Evolutionary conservation across 495 filamentous ascomycete genomes (phyloP).

Genomic region (Aspergillus hancockii): DNA sequence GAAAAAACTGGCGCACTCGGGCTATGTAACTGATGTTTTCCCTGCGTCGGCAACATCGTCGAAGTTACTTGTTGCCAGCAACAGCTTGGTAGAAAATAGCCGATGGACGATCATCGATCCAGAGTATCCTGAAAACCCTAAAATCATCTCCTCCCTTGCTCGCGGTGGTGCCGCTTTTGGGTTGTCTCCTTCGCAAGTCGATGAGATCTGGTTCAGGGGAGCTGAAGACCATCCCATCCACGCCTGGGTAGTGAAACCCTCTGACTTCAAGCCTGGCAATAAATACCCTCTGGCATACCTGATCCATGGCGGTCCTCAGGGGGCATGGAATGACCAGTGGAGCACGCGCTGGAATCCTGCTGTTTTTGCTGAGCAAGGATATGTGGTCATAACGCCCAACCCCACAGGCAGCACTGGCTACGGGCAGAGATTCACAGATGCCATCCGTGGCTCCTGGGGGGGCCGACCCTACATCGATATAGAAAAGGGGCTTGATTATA

Average conservation of each 20-base stretch:
- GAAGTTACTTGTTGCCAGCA: constrained; percentile 64
- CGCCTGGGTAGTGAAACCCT: constrained; percentile 79
- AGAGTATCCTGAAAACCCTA: constrained; percentile 36
- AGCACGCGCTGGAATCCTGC: constrained; percentile 90
- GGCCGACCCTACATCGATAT: constrained; percentile 78
- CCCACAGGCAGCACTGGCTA: constrained; percentile 87
- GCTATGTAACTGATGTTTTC: constrained; percentile 60
- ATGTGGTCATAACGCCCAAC: constrained; percentile 84
- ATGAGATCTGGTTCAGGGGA: constrained; percentile 72
- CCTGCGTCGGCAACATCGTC: constrained; percentile 48
- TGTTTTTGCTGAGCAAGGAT: constrained; percentile 89
- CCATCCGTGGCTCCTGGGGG: constrained; percentile 76
- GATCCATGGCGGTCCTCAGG: constrained; percentile 89
- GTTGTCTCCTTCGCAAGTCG: constrained; percentile 59
- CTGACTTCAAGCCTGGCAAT: constrained; percentile 67
- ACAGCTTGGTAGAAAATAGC: constrained; percentile 68
- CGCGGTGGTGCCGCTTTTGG: constrained; percentile 71
- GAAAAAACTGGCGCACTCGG: constrained; percentile 57
- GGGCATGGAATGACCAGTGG: constrained; percentile 82
- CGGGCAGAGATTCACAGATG: constrained; percentile 77
- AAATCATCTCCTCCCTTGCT: constrained; percentile 63
- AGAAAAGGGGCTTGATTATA: constrained; percentile 76
- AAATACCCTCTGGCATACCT: constrained; percentile 82
- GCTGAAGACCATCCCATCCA: constrained; percentile 67
- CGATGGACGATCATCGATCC: constrained; percentile 63